A percentile compares a stretch with the other conserved stretches of the same genome.
These are phyloP conservation scores for Rosa persica DNA, from an alignment of 306 rosid genomes.

Conservation along the genomic window DNA sequence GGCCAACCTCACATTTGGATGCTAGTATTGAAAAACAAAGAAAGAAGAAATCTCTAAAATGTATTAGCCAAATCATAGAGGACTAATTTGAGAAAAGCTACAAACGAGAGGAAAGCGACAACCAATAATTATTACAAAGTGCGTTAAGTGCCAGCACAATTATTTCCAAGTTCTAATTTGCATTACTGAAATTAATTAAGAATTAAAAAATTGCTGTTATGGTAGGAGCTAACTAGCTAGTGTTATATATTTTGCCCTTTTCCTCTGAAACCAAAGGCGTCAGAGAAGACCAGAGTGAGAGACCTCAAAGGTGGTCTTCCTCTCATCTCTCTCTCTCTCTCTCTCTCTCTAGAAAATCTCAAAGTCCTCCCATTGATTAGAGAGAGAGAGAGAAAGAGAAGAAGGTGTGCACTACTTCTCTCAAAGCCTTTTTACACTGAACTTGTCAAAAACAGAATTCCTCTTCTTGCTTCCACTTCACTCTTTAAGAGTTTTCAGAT, in stretches of 20 bases:
- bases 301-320: constrained; percentile 25
- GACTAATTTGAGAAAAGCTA: not conserved
- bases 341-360: not conserved
- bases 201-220: not conserved
- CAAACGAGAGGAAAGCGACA: constrained; percentile 18
- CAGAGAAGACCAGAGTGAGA: constrained; percentile 39
- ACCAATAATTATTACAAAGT: constrained; percentile 14
- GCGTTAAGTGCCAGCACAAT: constrained; percentile 18
- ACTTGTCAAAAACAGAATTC: not conserved
- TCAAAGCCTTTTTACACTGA: not conserved
- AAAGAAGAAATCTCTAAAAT: not conserved
- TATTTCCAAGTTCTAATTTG: not conserved
- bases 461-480: constrained; percentile 20
- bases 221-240: not conserved
- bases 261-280: constrained; percentile 10
- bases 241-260: not conserved
- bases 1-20: too few relatives aligned
- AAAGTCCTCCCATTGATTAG: not conserved
- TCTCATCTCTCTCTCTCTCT: constrained; percentile 27
- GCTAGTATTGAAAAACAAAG: not conserved
- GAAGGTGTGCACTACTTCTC: not conserved
- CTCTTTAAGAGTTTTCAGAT: not conserved
- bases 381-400: not conserved
- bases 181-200: not conserved
- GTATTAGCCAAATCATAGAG: not conserved